Evolutionary conservation across 2,329 filamentous ascomycete species (phyloP).

Genomic region (Arthrinium puccinioides): DNA sequence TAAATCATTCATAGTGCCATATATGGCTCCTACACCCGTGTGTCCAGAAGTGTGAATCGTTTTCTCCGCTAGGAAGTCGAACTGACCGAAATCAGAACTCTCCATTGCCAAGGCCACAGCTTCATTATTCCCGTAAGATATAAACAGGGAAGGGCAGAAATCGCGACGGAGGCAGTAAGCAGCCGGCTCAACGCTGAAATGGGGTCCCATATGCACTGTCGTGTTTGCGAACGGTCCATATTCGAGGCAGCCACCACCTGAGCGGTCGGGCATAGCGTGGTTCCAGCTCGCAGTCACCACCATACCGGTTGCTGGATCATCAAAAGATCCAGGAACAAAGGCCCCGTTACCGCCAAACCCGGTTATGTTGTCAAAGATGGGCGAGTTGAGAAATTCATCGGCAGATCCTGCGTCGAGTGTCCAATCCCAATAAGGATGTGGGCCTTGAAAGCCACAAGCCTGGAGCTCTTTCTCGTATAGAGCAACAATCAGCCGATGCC

Average conservation of each 20-base stretch:
- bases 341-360: slow-evolving; percentile 10
- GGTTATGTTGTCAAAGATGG: slow-evolving; percentile 8
- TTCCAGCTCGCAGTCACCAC: background rate
- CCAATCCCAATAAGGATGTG: slow-evolving; percentile 15
- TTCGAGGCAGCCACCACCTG: background rate
- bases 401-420: slow-evolving; percentile 7
- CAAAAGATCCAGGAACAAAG: background rate
- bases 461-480: slow-evolving; percentile 17
- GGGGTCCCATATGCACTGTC: background rate
- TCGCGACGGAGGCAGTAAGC: background rate
- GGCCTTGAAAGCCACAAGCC: slow-evolving; percentile 14
- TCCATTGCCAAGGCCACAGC: too few species aligned
- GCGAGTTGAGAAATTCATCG: slow-evolving; percentile 4
- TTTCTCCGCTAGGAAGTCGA: too few species aligned
- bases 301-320: background rate
- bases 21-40: too few species aligned
- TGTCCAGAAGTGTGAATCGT: too few species aligned
- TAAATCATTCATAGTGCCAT: too few species aligned
- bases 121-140: too few species aligned
- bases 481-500: slow-evolving; percentile 4
- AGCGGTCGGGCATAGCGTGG: slow-evolving; percentile 1
- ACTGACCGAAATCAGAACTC: too few species aligned
- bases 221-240: background rate
- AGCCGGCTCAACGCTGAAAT: background rate
- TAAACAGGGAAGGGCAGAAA: too few species aligned